Base-by-base conservation (phyloP, 306 rosid genomes). In the Hylodesmum podocarpum region DNA sequence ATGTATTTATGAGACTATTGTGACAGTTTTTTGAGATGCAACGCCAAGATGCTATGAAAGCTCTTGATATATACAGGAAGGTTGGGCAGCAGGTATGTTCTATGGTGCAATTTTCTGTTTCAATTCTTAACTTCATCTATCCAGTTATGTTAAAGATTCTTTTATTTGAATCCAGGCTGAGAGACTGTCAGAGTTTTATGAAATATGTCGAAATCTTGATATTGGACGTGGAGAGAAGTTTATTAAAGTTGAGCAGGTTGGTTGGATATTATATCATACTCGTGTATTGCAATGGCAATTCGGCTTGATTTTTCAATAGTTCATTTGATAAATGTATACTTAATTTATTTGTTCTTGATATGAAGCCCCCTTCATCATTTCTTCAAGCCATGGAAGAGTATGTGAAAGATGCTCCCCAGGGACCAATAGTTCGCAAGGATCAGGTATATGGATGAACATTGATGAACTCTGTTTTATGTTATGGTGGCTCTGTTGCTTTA, bases 301-400 rank as follows among this genome's bases (percentile, higher is more conserved):
- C 71, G 25, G 36, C 27, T 22, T 19, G 66, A 3, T 58, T 81
- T 33, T 47, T 47, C 18, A 41, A 34, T 79, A 12, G 2, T 9
- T 3, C 21, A 59, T 49, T 9, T 15, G 25, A 44, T 11, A 31
- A 53, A 22, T 21, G 73, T 70, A 53, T 78, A 63, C 82, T 81
- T 67, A 72, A 65, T 74, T 34, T 78, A 29, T 54, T 40, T 36
- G 22, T 76, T 86, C 37, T 31, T 82, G 58, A 39, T 77, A 78
- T 87, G 86, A 57, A 96, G 99, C 94, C 98, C 65, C 99, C 98
- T 27, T 85, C 91, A 24, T 96, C 99, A 36, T 96, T 96, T 86
- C 85, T 96, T 78, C 99, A 92, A 91, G 87, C 99, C 82, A 96
- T 96, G 99, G 98, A 96, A 84, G 99, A 96, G 80, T 96, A 96